Conservation (phyloP, 352 stramenopile species). For the Phytophthora capsici region DNA sequence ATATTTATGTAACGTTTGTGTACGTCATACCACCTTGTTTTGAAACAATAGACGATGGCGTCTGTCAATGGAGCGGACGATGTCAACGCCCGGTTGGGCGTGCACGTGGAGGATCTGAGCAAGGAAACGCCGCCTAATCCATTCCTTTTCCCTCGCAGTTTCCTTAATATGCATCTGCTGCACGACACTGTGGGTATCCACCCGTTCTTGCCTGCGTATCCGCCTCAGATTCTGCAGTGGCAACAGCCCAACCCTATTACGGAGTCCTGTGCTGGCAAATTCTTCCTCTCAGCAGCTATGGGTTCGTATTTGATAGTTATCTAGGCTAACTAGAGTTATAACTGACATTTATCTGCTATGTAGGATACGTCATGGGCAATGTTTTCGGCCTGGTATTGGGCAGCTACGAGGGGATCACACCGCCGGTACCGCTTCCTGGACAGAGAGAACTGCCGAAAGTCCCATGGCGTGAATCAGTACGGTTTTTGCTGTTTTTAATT, state of each 20-base stretch:
- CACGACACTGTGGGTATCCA: constrained; percentile 63
- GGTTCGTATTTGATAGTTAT: constrained; percentile 43
- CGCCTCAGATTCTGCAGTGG: constrained; percentile 63
- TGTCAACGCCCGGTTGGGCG: constrained; percentile 58
- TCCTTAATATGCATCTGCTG: constrained; percentile 55
- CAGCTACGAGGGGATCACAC: constrained; percentile 88
- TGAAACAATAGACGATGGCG: background rate
- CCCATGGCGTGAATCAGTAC: constrained; percentile 75
- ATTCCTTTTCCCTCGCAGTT: constrained; percentile 80
- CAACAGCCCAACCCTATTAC: constrained; percentile 77
- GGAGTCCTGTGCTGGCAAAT: constrained; percentile 84
- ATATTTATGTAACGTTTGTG: background rate
- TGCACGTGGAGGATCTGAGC: constrained; percentile 67
- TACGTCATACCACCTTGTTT: background rate
- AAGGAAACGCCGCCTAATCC: constrained; percentile 67
- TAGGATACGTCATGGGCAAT: constrained; percentile 85
- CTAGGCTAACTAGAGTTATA: background rate
- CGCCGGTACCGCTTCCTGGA: constrained; percentile 77
- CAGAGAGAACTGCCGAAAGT: constrained; percentile 84
- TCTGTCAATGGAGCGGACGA: constrained; percentile 36
- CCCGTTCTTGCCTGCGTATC: constrained; percentile 78
- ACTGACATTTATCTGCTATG: constrained; percentile 3
- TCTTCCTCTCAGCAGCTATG: constrained; percentile 80
- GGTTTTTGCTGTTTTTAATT: constrained; percentile 4
- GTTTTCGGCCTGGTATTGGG: constrained; percentile 80